Evolutionary conservation across 495 filamentous ascomycete genomes (phyloP).

Genomic region (Lichenothelia convexa): DNA sequence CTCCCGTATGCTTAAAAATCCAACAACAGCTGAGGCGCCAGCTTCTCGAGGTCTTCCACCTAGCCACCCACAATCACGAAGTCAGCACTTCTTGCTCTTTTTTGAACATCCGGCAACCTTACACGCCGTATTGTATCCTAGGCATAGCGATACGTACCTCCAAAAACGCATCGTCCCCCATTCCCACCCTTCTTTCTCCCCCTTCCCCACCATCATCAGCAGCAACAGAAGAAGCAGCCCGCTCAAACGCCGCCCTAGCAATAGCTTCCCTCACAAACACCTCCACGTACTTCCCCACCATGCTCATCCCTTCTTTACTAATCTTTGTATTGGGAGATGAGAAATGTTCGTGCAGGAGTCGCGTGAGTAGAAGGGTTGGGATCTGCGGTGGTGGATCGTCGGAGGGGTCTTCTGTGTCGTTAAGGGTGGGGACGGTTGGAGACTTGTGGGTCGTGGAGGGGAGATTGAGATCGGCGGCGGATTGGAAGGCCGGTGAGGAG

Average conservation of each 20-base stretch:
- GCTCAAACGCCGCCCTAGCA: conserved; percentile 58
- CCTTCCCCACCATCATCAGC: no score
- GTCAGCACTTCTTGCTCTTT: not conserved
- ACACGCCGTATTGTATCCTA: conserved; percentile 28
- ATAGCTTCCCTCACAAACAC: conserved; percentile 86
- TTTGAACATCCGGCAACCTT: conserved; percentile 2
- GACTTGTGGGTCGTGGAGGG: no score
- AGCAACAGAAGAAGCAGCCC: no score
- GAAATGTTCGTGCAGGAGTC: conserved; percentile 64
- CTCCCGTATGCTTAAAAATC: conserved; percentile 41
- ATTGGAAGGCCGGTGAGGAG: no score
- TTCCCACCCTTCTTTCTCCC: conserved; percentile 15
- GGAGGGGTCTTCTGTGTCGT: no score
- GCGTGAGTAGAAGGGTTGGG: conserved; percentile 53
- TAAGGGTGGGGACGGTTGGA: no score
- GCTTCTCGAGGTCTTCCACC: conserved; percentile 77
- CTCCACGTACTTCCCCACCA: conserved; percentile 75
- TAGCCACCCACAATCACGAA: conserved; percentile 15
- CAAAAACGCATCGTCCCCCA: conserved; percentile 42
- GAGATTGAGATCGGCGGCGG: no score
- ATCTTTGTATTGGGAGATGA: conserved; percentile 49
- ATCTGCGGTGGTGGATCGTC: conserved; percentile 31
- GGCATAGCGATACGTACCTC: conserved; percentile 40
- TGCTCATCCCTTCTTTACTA: conserved; percentile 56
- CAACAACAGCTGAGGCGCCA: conserved; percentile 74